A percentile compares a stretch with the other conserved stretches of the same genome.
phyloP scores from a whole-genome alignment of 306 rosid species.

The Vicia villosa region DNA sequence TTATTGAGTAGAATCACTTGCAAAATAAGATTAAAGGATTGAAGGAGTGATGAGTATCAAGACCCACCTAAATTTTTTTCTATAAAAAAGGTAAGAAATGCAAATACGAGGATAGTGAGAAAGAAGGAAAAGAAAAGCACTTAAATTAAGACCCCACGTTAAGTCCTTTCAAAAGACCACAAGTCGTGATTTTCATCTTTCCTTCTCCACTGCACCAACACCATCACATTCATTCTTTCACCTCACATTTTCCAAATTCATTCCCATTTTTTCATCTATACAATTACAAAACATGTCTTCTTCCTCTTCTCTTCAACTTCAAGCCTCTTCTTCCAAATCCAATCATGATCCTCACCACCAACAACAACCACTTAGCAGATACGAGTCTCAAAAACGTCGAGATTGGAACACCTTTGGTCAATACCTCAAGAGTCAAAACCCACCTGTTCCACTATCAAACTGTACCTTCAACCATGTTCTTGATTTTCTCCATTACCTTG shows the following conservation, averaged over 20 bases:
- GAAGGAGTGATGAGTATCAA: too few species aligned
- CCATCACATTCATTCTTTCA: slow-evolving; percentile 40
- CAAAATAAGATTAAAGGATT: too few species aligned
- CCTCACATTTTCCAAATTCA: slow-evolving; percentile 12
- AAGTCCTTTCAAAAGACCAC: slow-evolving; percentile 74
- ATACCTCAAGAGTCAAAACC: slow-evolving; percentile 66
- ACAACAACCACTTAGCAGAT: slow-evolving; percentile 59
- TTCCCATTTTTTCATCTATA: not conserved
- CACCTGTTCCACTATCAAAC: slow-evolving; percentile 65
- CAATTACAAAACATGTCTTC: not conserved
- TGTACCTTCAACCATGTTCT: slow-evolving; percentile 84
- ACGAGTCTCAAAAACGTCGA: slow-evolving; percentile 79
- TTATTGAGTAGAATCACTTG: too few species aligned
- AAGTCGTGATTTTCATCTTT: slow-evolving; percentile 76
- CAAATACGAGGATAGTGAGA: not conserved
- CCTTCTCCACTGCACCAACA: slow-evolving; percentile 55
- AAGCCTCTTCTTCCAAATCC: slow-evolving; percentile 22
- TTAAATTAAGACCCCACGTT: slow-evolving; percentile 55
- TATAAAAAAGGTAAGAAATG: not conserved
- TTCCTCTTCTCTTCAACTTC: slow-evolving; percentile 45
- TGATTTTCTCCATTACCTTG: slow-evolving; percentile 82
- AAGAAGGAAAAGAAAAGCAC: slow-evolving; percentile 55
- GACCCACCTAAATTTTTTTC: not conserved
- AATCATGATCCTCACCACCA: slow-evolving; percentile 21
- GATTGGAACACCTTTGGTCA: slow-evolving; percentile 95